These are phyloP conservation scores for Colletotrichum cordylinicola DNA, from an alignment of 2,329 filamentous ascomycete species.

Conservation along the genomic window DNA sequence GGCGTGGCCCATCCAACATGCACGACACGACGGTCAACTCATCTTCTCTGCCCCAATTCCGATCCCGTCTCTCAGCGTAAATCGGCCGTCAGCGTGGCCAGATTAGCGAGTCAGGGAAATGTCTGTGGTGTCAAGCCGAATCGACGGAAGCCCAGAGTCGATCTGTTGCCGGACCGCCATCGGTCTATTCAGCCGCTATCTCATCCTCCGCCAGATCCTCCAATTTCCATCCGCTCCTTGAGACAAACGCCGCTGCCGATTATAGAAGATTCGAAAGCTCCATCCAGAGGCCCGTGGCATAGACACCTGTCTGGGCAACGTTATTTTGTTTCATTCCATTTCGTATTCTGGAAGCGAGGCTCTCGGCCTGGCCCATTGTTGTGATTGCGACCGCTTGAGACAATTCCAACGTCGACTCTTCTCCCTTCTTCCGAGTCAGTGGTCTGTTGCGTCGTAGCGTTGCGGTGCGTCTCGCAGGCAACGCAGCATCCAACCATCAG, in stretches of 20 bases:
- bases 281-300: not conserved
- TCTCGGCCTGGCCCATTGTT: not conserved
- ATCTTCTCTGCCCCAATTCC: not conserved
- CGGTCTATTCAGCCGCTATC: not conserved
- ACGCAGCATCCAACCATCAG: not conserved
- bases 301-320: conserved; percentile 4
- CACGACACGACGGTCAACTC: conserved; percentile 9
- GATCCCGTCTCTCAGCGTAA: not conserved
- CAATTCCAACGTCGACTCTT: conserved; percentile 5
- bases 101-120: conserved; percentile 12
- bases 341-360: conserved; percentile 15
- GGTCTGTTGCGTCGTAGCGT: conserved; percentile 2
- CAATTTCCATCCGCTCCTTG: conserved; percentile 14
- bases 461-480: not conserved
- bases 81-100: not conserved
- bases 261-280: not conserved
- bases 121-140: conserved; percentile 1
- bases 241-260: conserved; percentile 8
- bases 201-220: conserved; percentile 16
- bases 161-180: conserved; percentile 8
- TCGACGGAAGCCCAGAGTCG: not conserved
- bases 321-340: conserved; percentile 16
- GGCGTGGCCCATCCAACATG: not conserved
- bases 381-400: not conserved
- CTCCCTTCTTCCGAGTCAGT: not conserved